Conservation (phyloP, 495 filamentous ascomycete species). For the Hypoxylon fragiforme region DNA sequence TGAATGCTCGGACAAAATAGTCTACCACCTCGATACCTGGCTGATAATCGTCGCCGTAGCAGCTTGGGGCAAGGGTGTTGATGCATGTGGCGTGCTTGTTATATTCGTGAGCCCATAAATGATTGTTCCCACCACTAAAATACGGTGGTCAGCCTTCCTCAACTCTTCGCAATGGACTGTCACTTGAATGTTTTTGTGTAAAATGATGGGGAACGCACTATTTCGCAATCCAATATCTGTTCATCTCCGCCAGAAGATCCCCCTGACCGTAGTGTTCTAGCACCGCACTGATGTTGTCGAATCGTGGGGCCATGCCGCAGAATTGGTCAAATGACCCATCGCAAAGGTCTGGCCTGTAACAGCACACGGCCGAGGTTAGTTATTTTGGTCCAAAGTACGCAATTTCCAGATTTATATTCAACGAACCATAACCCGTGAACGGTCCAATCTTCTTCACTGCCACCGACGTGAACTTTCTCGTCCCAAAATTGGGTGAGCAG, state of each 20-base stretch:
- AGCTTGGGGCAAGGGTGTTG: constrained; percentile 69
- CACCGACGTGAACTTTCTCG: constrained; percentile 64
- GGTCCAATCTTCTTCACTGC: constrained; percentile 77
- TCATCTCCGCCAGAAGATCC: constrained; percentile 72
- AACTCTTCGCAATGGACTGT: not conserved
- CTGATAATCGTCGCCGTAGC: constrained; percentile 67
- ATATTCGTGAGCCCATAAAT: constrained; percentile 87
- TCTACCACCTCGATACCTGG: constrained; percentile 62
- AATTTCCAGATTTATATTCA: not conserved
- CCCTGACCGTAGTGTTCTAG: constrained; percentile 63
- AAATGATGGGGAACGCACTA: constrained; percentile 38
- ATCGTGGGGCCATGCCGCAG: constrained; percentile 69
- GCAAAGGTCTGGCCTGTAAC: constrained; percentile 75
- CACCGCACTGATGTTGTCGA: constrained; percentile 71
- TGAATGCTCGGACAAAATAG: constrained; percentile 62
- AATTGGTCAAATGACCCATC: constrained; percentile 76
- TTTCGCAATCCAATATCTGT: constrained; percentile 70
- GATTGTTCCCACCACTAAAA: constrained; percentile 59
- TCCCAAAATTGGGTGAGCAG: constrained; percentile 92
- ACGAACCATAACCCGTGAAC: constrained; percentile 79
- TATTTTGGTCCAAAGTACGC: not conserved
- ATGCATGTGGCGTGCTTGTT: constrained; percentile 81
- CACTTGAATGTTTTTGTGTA: not conserved
- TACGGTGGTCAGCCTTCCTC: constrained; percentile 5
- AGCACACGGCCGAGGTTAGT: not conserved